phyloP scores from a whole-genome alignment of 768 basidiomycete genomes.

The Mrakia gelida region DNA sequence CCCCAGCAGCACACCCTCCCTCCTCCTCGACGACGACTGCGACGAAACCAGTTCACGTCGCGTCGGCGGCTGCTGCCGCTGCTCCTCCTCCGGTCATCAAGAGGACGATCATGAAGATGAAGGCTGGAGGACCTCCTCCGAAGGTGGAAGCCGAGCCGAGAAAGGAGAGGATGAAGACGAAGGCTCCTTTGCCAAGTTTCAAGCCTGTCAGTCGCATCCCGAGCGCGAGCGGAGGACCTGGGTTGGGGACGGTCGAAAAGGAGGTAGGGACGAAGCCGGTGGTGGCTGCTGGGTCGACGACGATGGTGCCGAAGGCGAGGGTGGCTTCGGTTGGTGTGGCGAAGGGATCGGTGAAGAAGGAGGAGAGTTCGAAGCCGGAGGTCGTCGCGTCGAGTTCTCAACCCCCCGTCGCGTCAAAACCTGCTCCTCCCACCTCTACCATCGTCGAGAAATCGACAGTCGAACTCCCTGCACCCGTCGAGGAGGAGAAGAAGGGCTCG shows the following conservation, averaged over 20 bases:
- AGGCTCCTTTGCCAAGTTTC: constrained; percentile 4
- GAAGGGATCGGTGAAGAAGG: neutral
- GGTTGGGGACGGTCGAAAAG: constrained; percentile 1
- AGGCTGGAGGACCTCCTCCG: constrained; percentile 8
- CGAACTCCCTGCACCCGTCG: too few species aligned
- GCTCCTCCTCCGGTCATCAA: neutral
- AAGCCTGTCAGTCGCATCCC: neutral
- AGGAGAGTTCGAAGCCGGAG: neutral
- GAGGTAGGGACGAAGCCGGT: neutral
- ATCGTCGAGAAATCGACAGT: neutral
- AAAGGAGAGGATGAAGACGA: constrained; percentile 4
- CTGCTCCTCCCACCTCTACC: neutral
- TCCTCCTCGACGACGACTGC: neutral
- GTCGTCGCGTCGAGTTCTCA: neutral
- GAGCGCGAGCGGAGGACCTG: neutral
- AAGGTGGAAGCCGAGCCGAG: constrained; percentile 12
- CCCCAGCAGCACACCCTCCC: neutral
- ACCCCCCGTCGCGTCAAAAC: neutral
- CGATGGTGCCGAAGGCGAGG: neutral
- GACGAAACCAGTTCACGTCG: neutral
- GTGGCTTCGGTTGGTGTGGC: neutral
- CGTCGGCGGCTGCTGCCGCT: neutral
- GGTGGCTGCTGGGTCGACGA: neutral
- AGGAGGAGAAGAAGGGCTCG: neutral
- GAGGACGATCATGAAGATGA: constrained; percentile 14